Conservation (phyloP, 2,329 filamentous ascomycete genomes). For the Aspergillus aculeatinus region DNA sequence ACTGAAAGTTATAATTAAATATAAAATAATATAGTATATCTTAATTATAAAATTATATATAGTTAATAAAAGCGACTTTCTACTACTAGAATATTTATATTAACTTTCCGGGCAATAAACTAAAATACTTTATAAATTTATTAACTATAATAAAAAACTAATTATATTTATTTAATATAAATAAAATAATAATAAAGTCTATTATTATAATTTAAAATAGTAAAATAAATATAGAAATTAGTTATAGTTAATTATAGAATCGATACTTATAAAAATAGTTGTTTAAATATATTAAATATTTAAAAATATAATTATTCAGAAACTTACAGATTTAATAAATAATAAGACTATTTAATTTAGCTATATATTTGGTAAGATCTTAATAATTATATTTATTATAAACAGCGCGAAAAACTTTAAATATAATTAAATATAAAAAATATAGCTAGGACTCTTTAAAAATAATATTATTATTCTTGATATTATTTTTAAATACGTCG, state of each 20-base stretch:
- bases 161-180: not conserved
- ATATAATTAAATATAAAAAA: not conserved
- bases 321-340: not conserved
- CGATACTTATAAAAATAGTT: not conserved
- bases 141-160: not conserved
- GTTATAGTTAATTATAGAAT: too few relatives aligned
- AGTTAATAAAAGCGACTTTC: not conserved
- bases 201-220: slow-evolving; percentile 1
- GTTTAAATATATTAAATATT: not conserved
- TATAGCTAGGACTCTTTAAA: not conserved
- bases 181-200: not conserved
- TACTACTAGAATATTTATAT: not conserved
- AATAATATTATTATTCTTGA: not conserved
- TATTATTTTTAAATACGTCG: not conserved
- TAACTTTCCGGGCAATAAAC: not conserved
- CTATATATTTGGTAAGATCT: not conserved
- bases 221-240: not conserved
- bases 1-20: not conserved
- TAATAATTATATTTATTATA: not conserved
- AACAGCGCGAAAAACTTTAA: not conserved
- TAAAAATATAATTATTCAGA: not conserved
- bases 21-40: not conserved
- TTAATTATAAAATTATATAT: not conserved
- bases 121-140: not conserved
- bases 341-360: not conserved